These are phyloP conservation scores for Pleurotus eryngii DNA, from an alignment of 768 basidiomycete genomes.

Conservation along the genomic window DNA sequence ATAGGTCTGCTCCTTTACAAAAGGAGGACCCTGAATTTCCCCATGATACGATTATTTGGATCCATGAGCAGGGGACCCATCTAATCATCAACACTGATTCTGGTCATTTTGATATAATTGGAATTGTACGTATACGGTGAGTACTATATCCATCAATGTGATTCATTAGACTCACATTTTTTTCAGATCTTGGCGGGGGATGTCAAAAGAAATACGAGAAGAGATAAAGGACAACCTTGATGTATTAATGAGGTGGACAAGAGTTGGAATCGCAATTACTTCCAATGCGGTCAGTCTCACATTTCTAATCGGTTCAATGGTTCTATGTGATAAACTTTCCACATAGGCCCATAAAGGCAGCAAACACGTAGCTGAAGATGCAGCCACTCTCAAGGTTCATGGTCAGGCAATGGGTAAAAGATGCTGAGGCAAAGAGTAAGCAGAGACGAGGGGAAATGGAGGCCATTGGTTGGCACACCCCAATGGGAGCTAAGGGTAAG, in stretches of 20 bases:
- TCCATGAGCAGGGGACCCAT: not conserved
- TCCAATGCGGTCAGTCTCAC: not conserved
- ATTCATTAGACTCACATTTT: not conserved
- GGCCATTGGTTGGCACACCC: not conserved
- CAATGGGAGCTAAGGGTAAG: not conserved
- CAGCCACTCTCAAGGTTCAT: not conserved
- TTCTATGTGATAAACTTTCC: not conserved
- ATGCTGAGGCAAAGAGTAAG: not conserved
- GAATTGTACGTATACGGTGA: not conserved
- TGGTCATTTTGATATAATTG: not conserved
- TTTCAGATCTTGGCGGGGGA: not conserved
- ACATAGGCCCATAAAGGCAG: not conserved
- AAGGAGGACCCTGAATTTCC: not conserved
- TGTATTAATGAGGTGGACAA: not conserved
- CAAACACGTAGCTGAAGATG: not conserved
- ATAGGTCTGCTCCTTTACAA: not conserved
- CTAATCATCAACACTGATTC: not conserved
- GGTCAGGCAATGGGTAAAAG: not conserved
- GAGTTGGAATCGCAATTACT: not conserved
- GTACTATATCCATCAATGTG: not conserved
- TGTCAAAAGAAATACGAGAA: not conserved
- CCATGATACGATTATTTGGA: not conserved
- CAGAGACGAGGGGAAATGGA: not conserved
- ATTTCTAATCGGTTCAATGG: not conserved
- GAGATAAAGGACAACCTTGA: not conserved